Evolutionary conservation across 306 rosid species (phyloP).

Genomic region (Fagus crenata): DNA sequence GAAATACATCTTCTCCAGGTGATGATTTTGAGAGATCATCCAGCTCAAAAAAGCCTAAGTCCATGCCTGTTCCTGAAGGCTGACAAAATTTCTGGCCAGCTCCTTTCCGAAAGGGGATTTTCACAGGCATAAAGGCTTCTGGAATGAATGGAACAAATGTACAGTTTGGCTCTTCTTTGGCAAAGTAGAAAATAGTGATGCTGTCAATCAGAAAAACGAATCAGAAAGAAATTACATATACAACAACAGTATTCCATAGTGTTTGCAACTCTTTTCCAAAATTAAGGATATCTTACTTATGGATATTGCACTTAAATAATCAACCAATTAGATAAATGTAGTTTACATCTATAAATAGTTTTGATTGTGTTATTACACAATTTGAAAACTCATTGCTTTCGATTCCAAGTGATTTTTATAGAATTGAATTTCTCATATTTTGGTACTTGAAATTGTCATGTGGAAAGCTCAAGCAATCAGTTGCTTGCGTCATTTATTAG

Average conservation of each 20-base stretch:
- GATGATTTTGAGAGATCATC: constrained; percentile 90
- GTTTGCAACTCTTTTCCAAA: constrained; percentile 9
- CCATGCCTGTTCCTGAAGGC: constrained; percentile 85
- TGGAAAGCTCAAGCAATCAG: no score
- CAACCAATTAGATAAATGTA: constrained; percentile 11
- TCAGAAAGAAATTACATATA: constrained; percentile 27
- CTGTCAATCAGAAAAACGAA: constrained; percentile 44
- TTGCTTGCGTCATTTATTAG: no score
- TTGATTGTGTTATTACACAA: neutral
- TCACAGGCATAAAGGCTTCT: constrained; percentile 60
- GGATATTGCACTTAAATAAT: neutral
- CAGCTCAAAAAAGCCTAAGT: constrained; percentile 79
- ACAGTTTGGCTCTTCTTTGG: constrained; percentile 80
- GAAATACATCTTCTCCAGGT: constrained; percentile 66
- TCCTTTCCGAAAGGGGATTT: constrained; percentile 80
- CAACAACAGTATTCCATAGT: constrained; percentile 7
- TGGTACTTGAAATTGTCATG: neutral
- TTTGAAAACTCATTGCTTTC: neutral
- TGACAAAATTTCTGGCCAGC: constrained; percentile 69
- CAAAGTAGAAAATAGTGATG: constrained; percentile 76
- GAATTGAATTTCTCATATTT: neutral
- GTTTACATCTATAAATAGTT: constrained; percentile 14
- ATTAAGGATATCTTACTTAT: constrained; percentile 9
- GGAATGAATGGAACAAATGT: constrained; percentile 67
- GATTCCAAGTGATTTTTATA: neutral